phyloP scores from a whole-genome alignment of 495 filamentous ascomycete species.

The Neurospora sp. region DNA sequence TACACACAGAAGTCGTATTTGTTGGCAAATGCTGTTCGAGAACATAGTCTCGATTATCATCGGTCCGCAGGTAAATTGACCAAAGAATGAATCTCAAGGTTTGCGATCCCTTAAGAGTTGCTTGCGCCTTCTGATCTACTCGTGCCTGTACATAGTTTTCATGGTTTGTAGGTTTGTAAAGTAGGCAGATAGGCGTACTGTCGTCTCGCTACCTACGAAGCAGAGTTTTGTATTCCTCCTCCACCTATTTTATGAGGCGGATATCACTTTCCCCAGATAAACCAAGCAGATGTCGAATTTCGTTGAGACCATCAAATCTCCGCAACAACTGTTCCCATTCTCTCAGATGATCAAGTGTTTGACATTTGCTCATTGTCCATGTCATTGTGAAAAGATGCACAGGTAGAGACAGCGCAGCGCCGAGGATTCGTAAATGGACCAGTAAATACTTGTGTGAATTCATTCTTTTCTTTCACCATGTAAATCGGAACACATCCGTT shows the following conservation, averaged over 20 bases:
- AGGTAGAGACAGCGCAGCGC: not conserved
- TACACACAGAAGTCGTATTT: too few species aligned
- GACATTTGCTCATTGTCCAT: not conserved
- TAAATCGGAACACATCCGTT: not conserved
- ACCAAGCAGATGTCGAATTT: not conserved
- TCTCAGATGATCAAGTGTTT: not conserved
- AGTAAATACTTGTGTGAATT: not conserved
- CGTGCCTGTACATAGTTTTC: too few species aligned
- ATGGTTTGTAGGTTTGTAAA: too few species aligned
- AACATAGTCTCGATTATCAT: too few species aligned
- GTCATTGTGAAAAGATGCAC: not conserved
- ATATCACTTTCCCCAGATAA: too few species aligned
- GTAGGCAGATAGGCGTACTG: too few species aligned
- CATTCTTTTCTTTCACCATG: not conserved
- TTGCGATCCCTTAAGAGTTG: too few species aligned
- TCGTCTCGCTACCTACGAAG: too few species aligned
- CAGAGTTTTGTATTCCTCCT: not conserved
- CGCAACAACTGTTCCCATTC: not conserved
- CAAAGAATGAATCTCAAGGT: too few species aligned
- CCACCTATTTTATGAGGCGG: not conserved
- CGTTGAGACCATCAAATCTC: not conserved
- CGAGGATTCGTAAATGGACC: not conserved
- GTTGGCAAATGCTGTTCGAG: too few species aligned
- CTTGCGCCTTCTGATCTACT: too few species aligned
- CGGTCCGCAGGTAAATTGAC: too few species aligned